phyloP scores from a whole-genome alignment of 257 asterid species.

The Scutellaria barbata region DNA sequence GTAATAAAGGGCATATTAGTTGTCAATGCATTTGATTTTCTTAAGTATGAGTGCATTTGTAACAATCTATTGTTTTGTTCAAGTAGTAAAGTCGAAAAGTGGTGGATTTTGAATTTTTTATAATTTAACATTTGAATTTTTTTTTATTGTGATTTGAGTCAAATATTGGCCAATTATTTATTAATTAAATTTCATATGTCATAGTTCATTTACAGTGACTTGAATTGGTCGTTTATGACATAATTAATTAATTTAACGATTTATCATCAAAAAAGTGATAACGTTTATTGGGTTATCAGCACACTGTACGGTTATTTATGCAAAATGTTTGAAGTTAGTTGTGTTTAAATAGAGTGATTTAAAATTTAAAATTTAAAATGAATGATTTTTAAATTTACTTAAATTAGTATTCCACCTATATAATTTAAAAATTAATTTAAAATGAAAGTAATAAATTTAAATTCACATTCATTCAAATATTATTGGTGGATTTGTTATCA shows the following conservation, averaged over 20 bases:
- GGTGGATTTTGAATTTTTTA: not conserved
- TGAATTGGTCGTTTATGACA: not conserved
- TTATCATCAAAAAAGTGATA: not conserved
- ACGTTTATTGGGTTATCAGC: not conserved
- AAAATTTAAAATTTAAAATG: too few species aligned
- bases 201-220: not conserved
- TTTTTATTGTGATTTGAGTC: not conserved
- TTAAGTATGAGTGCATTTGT: slow-evolving; percentile 5
- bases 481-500: too few species aligned
- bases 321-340: not conserved
- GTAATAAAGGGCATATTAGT: not conserved
- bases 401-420: too few species aligned
- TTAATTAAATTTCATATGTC: not conserved
- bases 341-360: too few species aligned
- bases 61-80: not conserved
- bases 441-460: too few species aligned
- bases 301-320: not conserved
- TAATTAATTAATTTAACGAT: not conserved
- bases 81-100: not conserved
- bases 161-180: not conserved
- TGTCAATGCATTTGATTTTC: not conserved
- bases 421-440: too few species aligned
- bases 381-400: too few species aligned
- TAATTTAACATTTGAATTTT: not conserved
- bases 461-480: too few species aligned